Evolutionary conservation across 306 rosid genomes (phyloP), one percentile per base, ranked within the genome.

Genomic region (Sicyos baderoa): DNA sequence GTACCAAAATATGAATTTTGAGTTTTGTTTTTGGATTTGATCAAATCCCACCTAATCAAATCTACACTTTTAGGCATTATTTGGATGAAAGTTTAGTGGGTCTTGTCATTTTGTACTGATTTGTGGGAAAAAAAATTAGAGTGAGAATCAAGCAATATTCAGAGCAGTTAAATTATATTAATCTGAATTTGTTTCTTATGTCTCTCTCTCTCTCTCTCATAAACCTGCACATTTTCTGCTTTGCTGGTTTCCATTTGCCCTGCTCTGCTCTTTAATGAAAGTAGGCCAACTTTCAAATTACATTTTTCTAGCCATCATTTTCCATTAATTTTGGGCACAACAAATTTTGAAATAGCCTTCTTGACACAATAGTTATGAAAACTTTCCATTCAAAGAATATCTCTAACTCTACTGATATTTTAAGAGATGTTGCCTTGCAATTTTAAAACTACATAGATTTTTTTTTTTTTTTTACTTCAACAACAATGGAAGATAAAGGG

Each of bases 11-110:
- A 12, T 44, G 45, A 6, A 3, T 66, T 22, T 67, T 23, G 45
- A 29, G 21, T 14, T 40, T 57, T 76, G 51, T 37, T 61, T 56
- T 60, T 22, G 67, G 53, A 62, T 18, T 75, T 66, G 77, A 77
- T 12, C 13, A 70, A 29, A 81, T 83, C 83, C 80, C 70, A 77
- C 89, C 83, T 68, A 82, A 89, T 79, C 77, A 75, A 82, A 53
- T 75, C 53, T 72, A 58, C 7, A 72, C 54, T 65, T 68, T 75
- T 37, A 29, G 35, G 35, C 35, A 29, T 29, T 29, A 29, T 29
- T 29, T 29, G 57, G 61, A 77, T 65, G 57, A 77, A 75, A 58
- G 56, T 54, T 2, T 49, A 13, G 71, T 58, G 73, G 42, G 40
- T 70, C 45, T 25, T 57, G 64, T 75, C 72, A 40, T 54, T 35